A percentile compares a stretch with the other conserved stretches of the same genome.
These are phyloP conservation scores for Zygotorulaspora danielsina DNA, from an alignment of 805 yeast species.

Conservation along the genomic window DNA sequence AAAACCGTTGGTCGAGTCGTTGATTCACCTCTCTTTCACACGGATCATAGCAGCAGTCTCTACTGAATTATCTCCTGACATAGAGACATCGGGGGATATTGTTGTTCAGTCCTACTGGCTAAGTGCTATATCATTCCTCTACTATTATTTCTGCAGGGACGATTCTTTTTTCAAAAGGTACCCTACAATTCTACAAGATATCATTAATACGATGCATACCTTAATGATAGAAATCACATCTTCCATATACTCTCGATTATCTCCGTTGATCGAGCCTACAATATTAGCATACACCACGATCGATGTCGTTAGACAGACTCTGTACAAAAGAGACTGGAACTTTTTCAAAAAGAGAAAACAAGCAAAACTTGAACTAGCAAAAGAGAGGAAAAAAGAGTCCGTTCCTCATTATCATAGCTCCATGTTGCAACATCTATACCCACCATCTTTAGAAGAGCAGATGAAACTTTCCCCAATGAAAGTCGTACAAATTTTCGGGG, in stretches of 20 bases:
- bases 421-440: constrained; percentile 69
- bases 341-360: constrained; percentile 44
- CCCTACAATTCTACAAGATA: constrained; percentile 58
- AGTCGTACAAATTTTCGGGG: constrained; percentile 81
- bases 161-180: constrained; percentile 50
- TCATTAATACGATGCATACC: constrained; percentile 52
- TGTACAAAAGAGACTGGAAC: constrained; percentile 72
- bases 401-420: constrained; percentile 55
- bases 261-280: constrained; percentile 57
- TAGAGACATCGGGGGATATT: constrained; percentile 48
- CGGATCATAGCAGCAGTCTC: constrained; percentile 54
- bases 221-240: constrained; percentile 62
- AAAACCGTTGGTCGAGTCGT: constrained; percentile 50
- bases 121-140: constrained; percentile 68
- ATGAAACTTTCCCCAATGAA: constrained; percentile 86
- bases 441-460: constrained; percentile 76
- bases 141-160: constrained; percentile 72
- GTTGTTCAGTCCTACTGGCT: constrained; percentile 83
- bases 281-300: constrained; percentile 72
- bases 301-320: constrained; percentile 72
- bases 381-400: constrained; percentile 11
- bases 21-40: constrained; percentile 56
- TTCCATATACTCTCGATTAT: constrained; percentile 59
- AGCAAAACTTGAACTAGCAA: constrained; percentile 19
- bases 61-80: constrained; percentile 10